A percentile compares a stretch with the other conserved stretches of the same genome.
Conservation (phyloP, 208 protist genomes). For the Trypanosoma theileri region DNA sequence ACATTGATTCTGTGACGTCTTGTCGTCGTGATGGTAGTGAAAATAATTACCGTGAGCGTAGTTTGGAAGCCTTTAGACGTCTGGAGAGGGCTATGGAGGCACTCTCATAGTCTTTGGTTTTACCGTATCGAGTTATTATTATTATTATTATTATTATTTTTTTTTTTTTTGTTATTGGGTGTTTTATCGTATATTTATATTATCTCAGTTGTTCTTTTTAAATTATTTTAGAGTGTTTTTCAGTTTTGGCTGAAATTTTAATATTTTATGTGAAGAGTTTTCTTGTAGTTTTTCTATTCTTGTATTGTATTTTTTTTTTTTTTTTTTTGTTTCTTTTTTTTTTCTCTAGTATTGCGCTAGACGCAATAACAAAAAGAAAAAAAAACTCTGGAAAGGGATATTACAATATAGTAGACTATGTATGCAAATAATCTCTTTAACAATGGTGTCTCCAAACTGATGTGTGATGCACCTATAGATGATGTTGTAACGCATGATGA, state of each 20-base stretch:
- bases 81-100: slow-evolving; percentile 31
- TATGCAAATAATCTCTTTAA: not conserved
- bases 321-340: not conserved
- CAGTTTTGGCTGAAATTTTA: too few species aligned
- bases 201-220: too few species aligned
- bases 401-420: not conserved
- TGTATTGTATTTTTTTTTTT: not conserved
- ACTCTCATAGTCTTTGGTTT: not conserved
- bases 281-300: too few species aligned
- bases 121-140: not conserved
- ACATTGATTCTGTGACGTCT: too few species aligned
- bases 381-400: not conserved
- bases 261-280: too few species aligned
- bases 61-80: slow-evolving; percentile 29
- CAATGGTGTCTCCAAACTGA: not conserved
- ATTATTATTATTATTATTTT: not conserved
- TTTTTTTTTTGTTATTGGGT: not conserved
- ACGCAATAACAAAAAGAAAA: not conserved
- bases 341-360: not conserved
- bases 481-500: not conserved
- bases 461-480: not conserved
- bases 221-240: too few species aligned
- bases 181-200: not conserved
- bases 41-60: slow-evolving; percentile 16
- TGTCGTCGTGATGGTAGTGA: slow-evolving; percentile 7